A percentile compares a stretch with the other conserved stretches of the same genome.
phyloP scores from a whole-genome alignment of 768 basidiomycete genomes.

The Pulveroboletus sp. region DNA sequence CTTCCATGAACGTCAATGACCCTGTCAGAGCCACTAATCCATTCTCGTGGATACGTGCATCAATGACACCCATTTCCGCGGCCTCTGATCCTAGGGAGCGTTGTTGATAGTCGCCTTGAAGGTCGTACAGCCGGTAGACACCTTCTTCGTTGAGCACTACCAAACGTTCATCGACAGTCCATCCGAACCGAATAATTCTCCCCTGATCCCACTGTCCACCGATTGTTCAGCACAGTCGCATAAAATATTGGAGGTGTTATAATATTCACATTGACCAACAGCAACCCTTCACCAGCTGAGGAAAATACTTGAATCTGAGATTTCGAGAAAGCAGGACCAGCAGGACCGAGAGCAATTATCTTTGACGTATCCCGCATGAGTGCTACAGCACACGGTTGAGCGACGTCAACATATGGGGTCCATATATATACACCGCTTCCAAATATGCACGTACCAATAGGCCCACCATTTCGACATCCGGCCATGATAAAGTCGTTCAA shows the following conservation, averaged over 20 bases:
- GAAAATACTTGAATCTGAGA: conserved; percentile 88
- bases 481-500: conserved; percentile 76
- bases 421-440: neutral
- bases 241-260: neutral
- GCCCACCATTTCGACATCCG: conserved; percentile 84
- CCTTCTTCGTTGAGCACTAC: conserved; percentile 91
- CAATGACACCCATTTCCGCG: conserved; percentile 75
- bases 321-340: conserved; percentile 56
- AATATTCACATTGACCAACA: conserved; percentile 69
- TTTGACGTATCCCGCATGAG: conserved; percentile 84
- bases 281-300: conserved; percentile 69
- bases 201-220: conserved; percentile 81
- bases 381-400: conserved; percentile 45
- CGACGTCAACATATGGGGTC: conserved; percentile 2
- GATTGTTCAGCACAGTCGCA: conserved; percentile 11
- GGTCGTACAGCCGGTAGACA: conserved; percentile 82
- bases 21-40: conserved; percentile 86
- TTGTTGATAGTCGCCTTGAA: conserved; percentile 82
- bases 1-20: conserved; percentile 71
- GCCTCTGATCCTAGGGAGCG: conserved; percentile 81
- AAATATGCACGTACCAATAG: conserved; percentile 57
- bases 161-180: conserved; percentile 79
- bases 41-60: conserved; percentile 80
- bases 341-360: conserved; percentile 64
- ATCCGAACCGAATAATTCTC: conserved; percentile 77